These are phyloP conservation scores for Melanogaster broomeanus DNA, from an alignment of 768 basidiomycete genomes.

Conservation along the genomic window DNA sequence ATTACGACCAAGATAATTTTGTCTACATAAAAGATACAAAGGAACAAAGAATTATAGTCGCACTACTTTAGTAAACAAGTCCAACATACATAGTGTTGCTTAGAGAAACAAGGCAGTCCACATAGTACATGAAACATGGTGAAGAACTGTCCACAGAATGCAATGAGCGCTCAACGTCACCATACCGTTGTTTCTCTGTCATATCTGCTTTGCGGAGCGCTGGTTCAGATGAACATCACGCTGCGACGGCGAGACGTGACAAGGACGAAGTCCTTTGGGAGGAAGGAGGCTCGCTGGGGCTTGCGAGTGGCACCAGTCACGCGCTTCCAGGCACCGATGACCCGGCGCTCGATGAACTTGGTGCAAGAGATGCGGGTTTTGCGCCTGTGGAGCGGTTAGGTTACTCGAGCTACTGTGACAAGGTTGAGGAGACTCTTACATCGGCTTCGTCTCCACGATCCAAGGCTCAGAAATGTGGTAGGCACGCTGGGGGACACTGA, in stretches of 20 bases:
- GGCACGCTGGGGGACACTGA: constrained; percentile 11
- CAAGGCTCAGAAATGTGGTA: constrained; percentile 24
- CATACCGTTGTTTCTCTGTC: neutral
- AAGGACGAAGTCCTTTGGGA: constrained; percentile 63
- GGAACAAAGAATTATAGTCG: constrained; percentile 13
- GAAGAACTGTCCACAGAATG: neutral
- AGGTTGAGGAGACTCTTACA: constrained; percentile 13
- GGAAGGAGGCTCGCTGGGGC: constrained; percentile 50
- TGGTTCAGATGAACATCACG: constrained; percentile 37
- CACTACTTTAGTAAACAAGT: neutral
- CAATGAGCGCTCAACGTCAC: constrained; percentile 19
- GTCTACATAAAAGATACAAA: neutral
- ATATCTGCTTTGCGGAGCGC: too few relatives aligned
- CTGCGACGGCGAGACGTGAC: constrained; percentile 58
- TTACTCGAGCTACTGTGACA: neutral
- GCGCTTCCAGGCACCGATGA: constrained; percentile 62
- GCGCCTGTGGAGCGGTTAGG: constrained; percentile 12
- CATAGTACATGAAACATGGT: neutral
- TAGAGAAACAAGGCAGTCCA: constrained; percentile 2
- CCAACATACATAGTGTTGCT: constrained; percentile 1
- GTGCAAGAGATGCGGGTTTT: constrained; percentile 35
- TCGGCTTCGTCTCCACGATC: constrained; percentile 24
- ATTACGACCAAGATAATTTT: neutral
- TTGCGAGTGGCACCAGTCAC: constrained; percentile 56
- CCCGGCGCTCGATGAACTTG: constrained; percentile 57